These are phyloP conservation scores for Acanthamoeba castellanii DNA, from an alignment of 208 protist species.

Conservation along the genomic window DNA sequence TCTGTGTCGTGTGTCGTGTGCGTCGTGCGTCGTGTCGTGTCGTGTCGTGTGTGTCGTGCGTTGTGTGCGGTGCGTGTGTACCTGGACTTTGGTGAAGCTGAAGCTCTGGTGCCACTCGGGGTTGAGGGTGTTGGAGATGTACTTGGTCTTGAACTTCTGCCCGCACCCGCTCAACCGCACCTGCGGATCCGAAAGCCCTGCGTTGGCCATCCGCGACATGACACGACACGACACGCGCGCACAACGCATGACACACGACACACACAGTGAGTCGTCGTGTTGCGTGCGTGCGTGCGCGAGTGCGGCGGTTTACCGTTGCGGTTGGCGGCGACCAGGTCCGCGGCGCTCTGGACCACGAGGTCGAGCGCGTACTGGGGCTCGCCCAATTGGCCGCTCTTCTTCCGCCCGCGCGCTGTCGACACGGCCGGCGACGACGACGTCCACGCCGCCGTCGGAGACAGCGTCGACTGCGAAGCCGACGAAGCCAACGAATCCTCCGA, in stretches of 20 bases:
- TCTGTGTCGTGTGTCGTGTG: too few relatives aligned
- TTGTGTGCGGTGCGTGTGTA: too few relatives aligned
- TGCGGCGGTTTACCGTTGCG: background rate
- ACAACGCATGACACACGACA: too few relatives aligned
- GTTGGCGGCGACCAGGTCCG: background rate
- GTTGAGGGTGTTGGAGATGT: conserved; percentile 23
- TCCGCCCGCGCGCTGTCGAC: background rate
- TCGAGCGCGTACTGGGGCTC: background rate
- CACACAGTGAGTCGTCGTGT: too few relatives aligned
- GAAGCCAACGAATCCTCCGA: background rate
- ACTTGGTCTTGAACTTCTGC: conserved; percentile 27
- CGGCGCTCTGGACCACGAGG: conserved; percentile 15
- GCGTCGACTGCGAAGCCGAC: too few relatives aligned
- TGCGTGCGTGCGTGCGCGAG: background rate
- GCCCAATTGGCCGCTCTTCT: background rate
- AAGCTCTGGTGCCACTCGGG: conserved; percentile 11
- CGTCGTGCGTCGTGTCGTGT: too few relatives aligned
- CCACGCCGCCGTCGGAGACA: background rate
- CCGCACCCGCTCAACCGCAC: background rate
- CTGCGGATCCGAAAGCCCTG: conserved; percentile 28
- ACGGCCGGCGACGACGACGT: background rate
- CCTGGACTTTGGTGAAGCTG: background rate
- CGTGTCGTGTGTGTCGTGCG: too few relatives aligned
- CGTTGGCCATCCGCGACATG: too few relatives aligned
- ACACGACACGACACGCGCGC: too few relatives aligned